phyloP scores from a whole-genome alignment of 805 yeast species.

The Yarrowia sp. region DNA sequence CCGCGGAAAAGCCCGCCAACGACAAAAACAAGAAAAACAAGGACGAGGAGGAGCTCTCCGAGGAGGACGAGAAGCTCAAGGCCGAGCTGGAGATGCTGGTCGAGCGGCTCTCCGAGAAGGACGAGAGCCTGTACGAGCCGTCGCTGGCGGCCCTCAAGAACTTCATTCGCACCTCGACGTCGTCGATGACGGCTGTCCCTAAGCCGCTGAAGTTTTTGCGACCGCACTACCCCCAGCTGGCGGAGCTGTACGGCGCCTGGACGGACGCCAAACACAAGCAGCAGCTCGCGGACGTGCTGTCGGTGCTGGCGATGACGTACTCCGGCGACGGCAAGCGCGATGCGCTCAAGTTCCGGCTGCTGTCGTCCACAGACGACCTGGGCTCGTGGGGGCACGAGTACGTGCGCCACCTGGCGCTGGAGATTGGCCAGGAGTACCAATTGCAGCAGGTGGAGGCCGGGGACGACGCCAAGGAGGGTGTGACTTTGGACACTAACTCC shows the following conservation, averaged over 20 bases:
- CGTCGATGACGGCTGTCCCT: slow-evolving; percentile 99
- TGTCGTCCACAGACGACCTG: slow-evolving; percentile 54
- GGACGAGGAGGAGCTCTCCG: slow-evolving; percentile 81
- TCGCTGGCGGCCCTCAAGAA: slow-evolving; percentile 71
- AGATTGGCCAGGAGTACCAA: slow-evolving; percentile 79
- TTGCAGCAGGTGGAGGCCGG: slow-evolving; percentile 31
- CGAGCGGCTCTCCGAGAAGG: slow-evolving; percentile 57
- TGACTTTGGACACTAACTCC: not conserved
- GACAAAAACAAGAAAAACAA: slow-evolving; percentile 12
- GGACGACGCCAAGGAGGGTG: slow-evolving; percentile 34
- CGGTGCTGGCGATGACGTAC: slow-evolving; percentile 93
- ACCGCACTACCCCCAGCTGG: slow-evolving; percentile 75
- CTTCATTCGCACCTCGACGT: slow-evolving; percentile 85
- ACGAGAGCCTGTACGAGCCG: slow-evolving; percentile 49
- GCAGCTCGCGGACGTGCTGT: slow-evolving; percentile 79
- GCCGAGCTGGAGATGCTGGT: slow-evolving; percentile 83
- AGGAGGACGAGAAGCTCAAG: slow-evolving; percentile 87
- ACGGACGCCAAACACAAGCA: slow-evolving; percentile 44
- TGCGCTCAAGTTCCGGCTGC: slow-evolving; percentile 73
- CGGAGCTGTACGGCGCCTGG: slow-evolving; percentile 69
- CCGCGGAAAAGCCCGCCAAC: not conserved
- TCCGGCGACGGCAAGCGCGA: slow-evolving; percentile 78
- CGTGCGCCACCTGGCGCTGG: slow-evolving; percentile 90
- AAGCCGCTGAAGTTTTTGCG: slow-evolving; percentile 94
- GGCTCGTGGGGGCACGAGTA: slow-evolving; percentile 98